Evolutionary conservation across 495 filamentous ascomycete genomes (phyloP).

Genomic region (Friedmanniomyces simplex): DNA sequence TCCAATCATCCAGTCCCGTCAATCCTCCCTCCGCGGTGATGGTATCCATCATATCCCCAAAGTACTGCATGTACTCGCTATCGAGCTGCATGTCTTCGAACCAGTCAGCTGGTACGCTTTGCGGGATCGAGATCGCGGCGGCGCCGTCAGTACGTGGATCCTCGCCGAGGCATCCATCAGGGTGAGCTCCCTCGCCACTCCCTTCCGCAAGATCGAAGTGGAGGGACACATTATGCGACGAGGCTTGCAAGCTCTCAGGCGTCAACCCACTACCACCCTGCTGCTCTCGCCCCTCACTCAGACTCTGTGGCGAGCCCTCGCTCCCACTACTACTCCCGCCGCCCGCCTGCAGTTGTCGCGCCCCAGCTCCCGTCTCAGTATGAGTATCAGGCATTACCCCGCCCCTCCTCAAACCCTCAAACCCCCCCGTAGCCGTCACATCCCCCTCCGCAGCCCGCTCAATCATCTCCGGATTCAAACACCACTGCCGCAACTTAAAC

Average conservation of each 20-base stretch:
- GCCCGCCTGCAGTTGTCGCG: background rate
- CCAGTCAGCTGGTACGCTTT: background rate
- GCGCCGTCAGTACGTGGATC: background rate
- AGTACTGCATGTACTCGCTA: slow-evolving; percentile 3
- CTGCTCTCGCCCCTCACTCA: background rate
- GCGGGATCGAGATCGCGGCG: background rate
- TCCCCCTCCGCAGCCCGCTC: background rate
- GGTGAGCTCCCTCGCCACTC: no score
- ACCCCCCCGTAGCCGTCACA: background rate
- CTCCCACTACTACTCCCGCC: background rate
- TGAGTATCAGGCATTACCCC: background rate
- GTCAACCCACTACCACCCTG: background rate
- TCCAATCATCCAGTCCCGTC: background rate
- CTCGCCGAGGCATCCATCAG: background rate
- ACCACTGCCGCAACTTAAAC: slow-evolving; percentile 20
- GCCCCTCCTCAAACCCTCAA: background rate
- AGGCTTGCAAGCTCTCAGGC: background rate
- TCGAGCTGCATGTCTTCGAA: slow-evolving; percentile 12
- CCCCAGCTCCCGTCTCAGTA: background rate
- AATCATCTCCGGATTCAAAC: slow-evolving; percentile 12
- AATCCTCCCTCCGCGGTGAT: background rate
- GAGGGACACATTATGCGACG: no score
- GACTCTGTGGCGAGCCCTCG: background rate
- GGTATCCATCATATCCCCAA: background rate
- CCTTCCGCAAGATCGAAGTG: no score